Percentiles rank a stretch among this genome's conserved stretches.
Conservation (phyloP, 345 rosid species). For the Brassica carinata region DNA sequence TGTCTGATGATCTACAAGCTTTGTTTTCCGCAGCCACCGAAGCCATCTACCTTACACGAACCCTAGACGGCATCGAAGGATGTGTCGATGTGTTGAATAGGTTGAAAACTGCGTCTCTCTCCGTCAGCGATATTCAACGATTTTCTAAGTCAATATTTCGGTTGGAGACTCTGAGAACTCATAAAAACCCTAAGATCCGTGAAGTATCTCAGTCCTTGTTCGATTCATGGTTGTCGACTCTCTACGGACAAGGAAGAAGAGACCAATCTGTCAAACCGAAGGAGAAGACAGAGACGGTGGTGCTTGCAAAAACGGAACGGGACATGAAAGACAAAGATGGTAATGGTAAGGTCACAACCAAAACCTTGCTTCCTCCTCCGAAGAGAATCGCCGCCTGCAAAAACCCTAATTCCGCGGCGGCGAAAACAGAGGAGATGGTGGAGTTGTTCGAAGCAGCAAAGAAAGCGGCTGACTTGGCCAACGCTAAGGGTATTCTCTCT, state of each 20-base stretch:
- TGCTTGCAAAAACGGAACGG: not conserved
- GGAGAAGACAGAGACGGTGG: not conserved
- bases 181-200: slow-evolving; percentile 23
- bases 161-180: slow-evolving; percentile 16
- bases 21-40: not conserved
- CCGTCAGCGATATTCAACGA: not conserved
- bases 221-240: not conserved
- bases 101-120: slow-evolving; percentile 1
- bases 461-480: slow-evolving; percentile 23
- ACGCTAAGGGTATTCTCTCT: not conserved
- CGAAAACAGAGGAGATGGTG: not conserved
- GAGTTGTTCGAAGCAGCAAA: slow-evolving; percentile 13
- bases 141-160: not conserved
- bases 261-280: not conserved
- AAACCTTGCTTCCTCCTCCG: slow-evolving; percentile 2
- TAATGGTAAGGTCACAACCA: not conserved
- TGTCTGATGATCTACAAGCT: not conserved
- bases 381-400: not conserved
- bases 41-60: not conserved
- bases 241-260: not conserved
- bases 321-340: not conserved
- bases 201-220: slow-evolving; percentile 6
- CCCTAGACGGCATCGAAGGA: not conserved
- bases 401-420: not conserved
- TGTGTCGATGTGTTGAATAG: slow-evolving; percentile 2